Evolutionary conservation across 257 asterid genomes (phyloP), one percentile per base, ranked within the genome.

Genomic region (Salvia splendens): DNA sequence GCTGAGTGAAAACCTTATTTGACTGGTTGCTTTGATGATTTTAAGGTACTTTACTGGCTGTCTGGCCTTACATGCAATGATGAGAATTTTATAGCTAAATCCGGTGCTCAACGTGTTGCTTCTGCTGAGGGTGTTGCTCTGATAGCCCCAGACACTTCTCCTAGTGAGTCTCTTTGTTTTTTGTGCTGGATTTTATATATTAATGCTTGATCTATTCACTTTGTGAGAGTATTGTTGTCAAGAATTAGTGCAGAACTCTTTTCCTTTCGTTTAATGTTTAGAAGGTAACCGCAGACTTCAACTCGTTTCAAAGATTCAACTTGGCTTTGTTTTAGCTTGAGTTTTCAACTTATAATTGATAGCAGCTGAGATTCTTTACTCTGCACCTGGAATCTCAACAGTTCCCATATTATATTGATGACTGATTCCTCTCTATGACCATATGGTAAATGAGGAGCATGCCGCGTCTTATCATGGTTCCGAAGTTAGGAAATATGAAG

Each of bases 101-200:
- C 99, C 38, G 99, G 99, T 65, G 99, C 97, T 48, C 99, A 94
- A 78, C 96, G 99, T 63, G 88, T 67, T 68, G 99, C 97, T 74
- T 85, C 97, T 3, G 75, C 71, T 63, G 93, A 85, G 84, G 91
- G 95, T 17, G 76, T 94, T 60, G 97, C 86, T 1, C 70, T 94
- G 64, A 80, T 94, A 67, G 90, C 71, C 30, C 84, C 92, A 3
- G 97, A 94, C 77, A 91, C 96, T 78, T 94, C 97, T 70, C 99
- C 99, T 46, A 88, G 99, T 93, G 66, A 81, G 95, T 71, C 14
- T 8, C 33, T 43, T 40, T 43, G 54, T 8, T 14, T 5, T 15
- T 33, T 33, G 38, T 24, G 28, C n/a, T 30, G 28, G 32, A 42
- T 12, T 41, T 48, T 47, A 14, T 63, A 35, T 17, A 20, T 6